Evolutionary conservation across 495 filamentous ascomycete species (phyloP).

Genomic region (Talaromyces proteolyticus): DNA sequence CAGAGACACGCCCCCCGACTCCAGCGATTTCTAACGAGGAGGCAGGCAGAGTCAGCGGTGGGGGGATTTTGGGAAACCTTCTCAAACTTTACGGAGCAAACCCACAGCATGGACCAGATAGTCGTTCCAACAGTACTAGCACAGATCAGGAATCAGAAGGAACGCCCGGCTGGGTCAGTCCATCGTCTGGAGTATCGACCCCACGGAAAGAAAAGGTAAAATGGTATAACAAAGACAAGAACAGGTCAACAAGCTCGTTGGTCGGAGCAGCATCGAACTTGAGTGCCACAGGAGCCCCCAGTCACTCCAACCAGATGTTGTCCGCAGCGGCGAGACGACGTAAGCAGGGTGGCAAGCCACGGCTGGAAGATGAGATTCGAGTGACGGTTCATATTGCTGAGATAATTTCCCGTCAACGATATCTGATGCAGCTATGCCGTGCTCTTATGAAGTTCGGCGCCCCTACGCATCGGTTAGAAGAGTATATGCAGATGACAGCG

Average conservation of each 20-base stretch:
- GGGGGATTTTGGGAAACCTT: constrained; percentile 71
- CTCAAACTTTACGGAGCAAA: constrained; percentile 63
- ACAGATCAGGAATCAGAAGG: constrained; percentile 5
- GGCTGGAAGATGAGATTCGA: constrained; percentile 50
- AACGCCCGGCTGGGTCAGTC: constrained; percentile 4
- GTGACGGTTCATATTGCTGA: constrained; percentile 83
- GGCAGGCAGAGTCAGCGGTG: constrained; percentile 20
- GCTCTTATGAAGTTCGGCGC: constrained; percentile 79
- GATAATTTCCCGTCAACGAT: constrained; percentile 69
- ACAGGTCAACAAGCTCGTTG: constrained; percentile 24
- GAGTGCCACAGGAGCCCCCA: constrained; percentile 16
- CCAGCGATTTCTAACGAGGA: constrained; percentile 1
- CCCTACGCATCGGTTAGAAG: constrained; percentile 67
- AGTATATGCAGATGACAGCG: constrained; percentile 85
- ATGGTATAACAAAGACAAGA: constrained; percentile 23
- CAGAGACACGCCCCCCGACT: background rate
- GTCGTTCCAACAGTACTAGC: background rate
- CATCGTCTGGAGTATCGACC: constrained; percentile 11
- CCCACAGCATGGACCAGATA: constrained; percentile 12
- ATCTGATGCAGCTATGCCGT: constrained; percentile 79
- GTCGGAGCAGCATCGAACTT: constrained; percentile 22
- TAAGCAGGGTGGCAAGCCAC: constrained; percentile 20
- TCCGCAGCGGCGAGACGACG: constrained; percentile 18
- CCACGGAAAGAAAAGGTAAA: constrained; percentile 28
- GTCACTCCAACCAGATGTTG: constrained; percentile 17